Percentiles rank a stretch among this genome's conserved stretches.
Conservation (phyloP, 306 rosid species). For the Prunus mongolica region DNA sequence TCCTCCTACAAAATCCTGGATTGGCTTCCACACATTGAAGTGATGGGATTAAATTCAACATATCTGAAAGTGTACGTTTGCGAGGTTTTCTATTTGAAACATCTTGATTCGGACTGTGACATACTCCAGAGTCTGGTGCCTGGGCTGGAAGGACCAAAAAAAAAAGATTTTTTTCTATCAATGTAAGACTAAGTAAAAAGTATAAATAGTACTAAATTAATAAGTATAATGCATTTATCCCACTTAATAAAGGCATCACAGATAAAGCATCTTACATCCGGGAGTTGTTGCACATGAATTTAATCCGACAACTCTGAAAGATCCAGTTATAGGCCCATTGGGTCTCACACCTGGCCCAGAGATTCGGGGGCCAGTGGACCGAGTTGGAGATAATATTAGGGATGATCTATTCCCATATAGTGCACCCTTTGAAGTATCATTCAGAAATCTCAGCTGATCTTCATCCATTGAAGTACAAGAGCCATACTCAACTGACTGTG, state of each 20-base stretch:
- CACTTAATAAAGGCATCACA: conserved; percentile 18
- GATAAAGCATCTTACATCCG: conserved; percentile 74
- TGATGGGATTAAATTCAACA: conserved; percentile 79
- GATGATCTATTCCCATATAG: conserved; percentile 55
- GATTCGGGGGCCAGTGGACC: conserved; percentile 46
- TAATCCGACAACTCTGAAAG: conserved; percentile 57
- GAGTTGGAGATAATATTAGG: conserved; percentile 71
- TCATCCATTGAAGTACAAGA: conserved; percentile 66
- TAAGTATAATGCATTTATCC: conserved; percentile 8
- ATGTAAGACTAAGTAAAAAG: conserved; percentile 14
- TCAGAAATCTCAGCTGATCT: conserved; percentile 60
- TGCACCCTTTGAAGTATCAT: conserved; percentile 60
- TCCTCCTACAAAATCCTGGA: conserved; percentile 53
- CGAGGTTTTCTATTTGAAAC: conserved; percentile 53
- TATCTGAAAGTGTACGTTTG: conserved; percentile 73
- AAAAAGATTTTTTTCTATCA: conserved; percentile 28
- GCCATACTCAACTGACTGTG: conserved; percentile 56
- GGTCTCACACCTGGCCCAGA: conserved; percentile 48
- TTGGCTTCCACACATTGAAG: conserved; percentile 56
- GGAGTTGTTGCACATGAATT: conserved; percentile 60
- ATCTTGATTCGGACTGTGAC: conserved; percentile 42
- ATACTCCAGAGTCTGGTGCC: conserved; percentile 46
- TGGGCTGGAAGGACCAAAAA: conserved; percentile 59
- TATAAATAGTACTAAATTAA: not conserved
- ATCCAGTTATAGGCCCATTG: conserved; percentile 54